A percentile compares a stretch with the other conserved stretches of the same genome.
phyloP scores from a whole-genome alignment of 2,329 filamentous ascomycete species.

The Cordyceps javanica region DNA sequence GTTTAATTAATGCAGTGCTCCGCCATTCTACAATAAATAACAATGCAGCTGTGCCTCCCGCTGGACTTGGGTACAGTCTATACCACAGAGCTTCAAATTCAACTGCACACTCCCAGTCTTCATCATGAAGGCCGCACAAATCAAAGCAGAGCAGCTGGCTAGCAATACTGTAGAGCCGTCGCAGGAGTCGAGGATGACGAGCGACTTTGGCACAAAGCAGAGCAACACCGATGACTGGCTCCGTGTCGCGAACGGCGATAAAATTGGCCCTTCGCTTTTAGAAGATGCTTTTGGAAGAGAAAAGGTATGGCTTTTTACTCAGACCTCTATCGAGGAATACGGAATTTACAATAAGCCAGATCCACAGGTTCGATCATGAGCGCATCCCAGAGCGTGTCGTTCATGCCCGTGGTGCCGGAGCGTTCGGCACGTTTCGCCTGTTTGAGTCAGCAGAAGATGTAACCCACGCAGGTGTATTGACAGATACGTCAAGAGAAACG shows the following conservation, averaged over 20 bases:
- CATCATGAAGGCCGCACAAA: not conserved
- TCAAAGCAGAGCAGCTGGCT: conserved; percentile 42
- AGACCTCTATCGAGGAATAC: not conserved
- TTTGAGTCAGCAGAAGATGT: conserved; percentile 62
- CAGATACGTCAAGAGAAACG: conserved; percentile 52
- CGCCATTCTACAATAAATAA: not conserved
- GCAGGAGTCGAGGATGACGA: conserved; percentile 58
- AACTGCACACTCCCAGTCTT: not conserved
- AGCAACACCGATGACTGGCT: conserved; percentile 74
- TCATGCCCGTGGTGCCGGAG: conserved; percentile 63
- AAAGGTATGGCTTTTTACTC: conserved; percentile 45
- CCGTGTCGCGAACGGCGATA: conserved; percentile 53
- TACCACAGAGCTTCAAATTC: not conserved
- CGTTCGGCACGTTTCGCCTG: conserved; percentile 64
- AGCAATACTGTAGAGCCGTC: conserved; percentile 53
- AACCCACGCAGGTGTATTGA: conserved; percentile 58
- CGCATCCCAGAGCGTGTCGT: conserved; percentile 58
- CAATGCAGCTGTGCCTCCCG: not conserved
- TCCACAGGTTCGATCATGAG: conserved; percentile 66
- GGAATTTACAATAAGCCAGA: conserved; percentile 34
- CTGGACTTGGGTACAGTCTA: not conserved
- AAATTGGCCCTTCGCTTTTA: conserved; percentile 60
- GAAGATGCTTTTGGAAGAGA: conserved; percentile 70
- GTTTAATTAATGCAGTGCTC: not conserved
- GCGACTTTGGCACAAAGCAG: conserved; percentile 71